Percentiles rank a stretch among this genome's conserved stretches.
Conservation (phyloP, 75 land plant genomes). For the Cryptomeria japonica region DNA sequence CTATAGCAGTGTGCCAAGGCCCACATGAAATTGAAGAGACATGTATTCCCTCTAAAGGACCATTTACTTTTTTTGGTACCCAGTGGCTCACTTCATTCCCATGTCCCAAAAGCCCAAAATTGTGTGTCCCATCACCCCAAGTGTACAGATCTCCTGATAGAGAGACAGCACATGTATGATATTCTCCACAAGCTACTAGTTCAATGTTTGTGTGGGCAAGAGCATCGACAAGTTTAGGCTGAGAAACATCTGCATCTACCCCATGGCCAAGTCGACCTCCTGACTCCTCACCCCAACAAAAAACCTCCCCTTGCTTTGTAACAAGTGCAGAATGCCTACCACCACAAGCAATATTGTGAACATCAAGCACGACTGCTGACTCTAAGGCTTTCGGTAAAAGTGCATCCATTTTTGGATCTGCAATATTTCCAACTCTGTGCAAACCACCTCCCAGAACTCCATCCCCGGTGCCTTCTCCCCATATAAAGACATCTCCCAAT, state of each 20-base stretch:
- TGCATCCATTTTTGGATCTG: slow-evolving; percentile 64
- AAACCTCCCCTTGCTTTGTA: slow-evolving; percentile 87
- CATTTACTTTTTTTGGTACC: slow-evolving; percentile 79
- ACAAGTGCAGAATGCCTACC: slow-evolving; percentile 79
- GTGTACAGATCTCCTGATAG: slow-evolving; percentile 84
- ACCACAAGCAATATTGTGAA: slow-evolving; percentile 86
- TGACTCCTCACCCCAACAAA: slow-evolving; percentile 84
- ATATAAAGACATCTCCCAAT: slow-evolving; percentile 85
- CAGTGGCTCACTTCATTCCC: slow-evolving; percentile 86
- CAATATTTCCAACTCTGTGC: slow-evolving; percentile 42
- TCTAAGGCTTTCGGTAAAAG: slow-evolving; percentile 72
- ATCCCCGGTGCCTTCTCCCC: slow-evolving; percentile 89
- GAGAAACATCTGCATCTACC: slow-evolving; percentile 80
- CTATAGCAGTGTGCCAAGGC: slow-evolving; percentile 88
- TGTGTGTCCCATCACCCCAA: slow-evolving; percentile 88
- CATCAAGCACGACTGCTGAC: slow-evolving; percentile 81
- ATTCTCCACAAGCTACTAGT: slow-evolving; percentile 86
- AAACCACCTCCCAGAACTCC: slow-evolving; percentile 74
- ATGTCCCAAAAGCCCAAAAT: slow-evolving; percentile 81
- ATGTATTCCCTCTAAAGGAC: slow-evolving; percentile 77
- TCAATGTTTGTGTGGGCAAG: slow-evolving; percentile 63
- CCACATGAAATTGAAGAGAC: slow-evolving; percentile 85
- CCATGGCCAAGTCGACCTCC: slow-evolving; percentile 95
- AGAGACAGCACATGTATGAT: slow-evolving; percentile 85
- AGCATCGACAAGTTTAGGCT: slow-evolving; percentile 81